Base-by-base conservation (phyloP, 1,284 basidiomycete species). In the Trichosporon faecale region DNA sequence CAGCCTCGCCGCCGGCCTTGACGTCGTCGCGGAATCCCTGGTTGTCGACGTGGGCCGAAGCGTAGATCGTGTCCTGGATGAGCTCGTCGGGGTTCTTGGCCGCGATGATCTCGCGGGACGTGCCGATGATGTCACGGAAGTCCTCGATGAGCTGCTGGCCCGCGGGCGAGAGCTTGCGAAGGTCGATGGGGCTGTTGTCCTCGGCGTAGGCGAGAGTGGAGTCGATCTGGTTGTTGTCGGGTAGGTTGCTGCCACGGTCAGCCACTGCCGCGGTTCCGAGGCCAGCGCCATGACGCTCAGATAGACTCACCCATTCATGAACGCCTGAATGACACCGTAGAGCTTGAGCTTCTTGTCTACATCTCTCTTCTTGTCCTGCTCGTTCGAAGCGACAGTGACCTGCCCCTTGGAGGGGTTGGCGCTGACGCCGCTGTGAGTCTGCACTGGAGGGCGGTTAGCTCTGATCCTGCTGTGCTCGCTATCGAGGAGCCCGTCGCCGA, bases 21-120 rank as follows among this genome's bases (percentile, higher is more conserved):
- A 64, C 25, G 63, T 64, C 63, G 9, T 61, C 57, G 29, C 29
- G 27, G 29, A 61, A 61, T 16, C 57, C 27, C 2, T 18, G n/a
- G 52, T 61, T 40, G 52, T 57, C 40, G 40, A 64, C 37, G 6
- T 61, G 27, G 27, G 57, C 52, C 21, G 68, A 68, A 49, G 72
- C 63, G 89, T 89, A 94, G 61, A 94, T 82, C 74, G 94, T 94
- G 75, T 91, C 89, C 82, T 95, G 94, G 82, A 96, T 87, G 52
- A 95, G 86, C 85, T 96, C 93, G 78, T 95, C 94, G 29, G 86
- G 85, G 82, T 97, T 97, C 88, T 96, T 96, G 77, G 91, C 86
- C 66, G 85, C 77, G 23, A 95, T 88, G 69, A 94, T 89, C 46
- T 87, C 78, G 29, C 90, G 88, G 40, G 77, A 68, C n/a, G 82